phyloP scores from a whole-genome alignment of 768 basidiomycete species.

The Rhodocollybia butyracea region DNA sequence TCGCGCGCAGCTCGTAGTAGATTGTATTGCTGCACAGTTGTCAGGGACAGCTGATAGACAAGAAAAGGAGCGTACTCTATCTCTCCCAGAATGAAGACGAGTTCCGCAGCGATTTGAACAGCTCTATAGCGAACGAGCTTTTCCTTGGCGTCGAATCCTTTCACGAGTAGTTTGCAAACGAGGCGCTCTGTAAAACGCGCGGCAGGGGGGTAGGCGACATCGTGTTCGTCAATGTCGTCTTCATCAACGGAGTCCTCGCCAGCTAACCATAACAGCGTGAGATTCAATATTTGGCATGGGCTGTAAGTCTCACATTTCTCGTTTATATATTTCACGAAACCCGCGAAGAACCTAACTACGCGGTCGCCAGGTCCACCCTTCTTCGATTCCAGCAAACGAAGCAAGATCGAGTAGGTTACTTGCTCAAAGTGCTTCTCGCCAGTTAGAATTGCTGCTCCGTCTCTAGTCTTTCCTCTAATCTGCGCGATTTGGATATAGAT shows the following conservation, averaged over 20 bases:
- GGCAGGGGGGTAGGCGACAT: constrained; percentile 60
- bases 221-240: constrained; percentile 39
- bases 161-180: constrained; percentile 65
- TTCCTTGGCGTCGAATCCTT: constrained; percentile 83
- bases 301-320: constrained; percentile 57
- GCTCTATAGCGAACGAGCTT: constrained; percentile 83
- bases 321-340: constrained; percentile 72
- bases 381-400: constrained; percentile 72
- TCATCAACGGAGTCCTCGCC: constrained; percentile 34
- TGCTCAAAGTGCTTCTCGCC: constrained; percentile 82
- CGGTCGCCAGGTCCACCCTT: constrained; percentile 74
- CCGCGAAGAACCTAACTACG: constrained; percentile 77
- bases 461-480: constrained; percentile 44
- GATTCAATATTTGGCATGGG: neutral
- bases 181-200: constrained; percentile 66
- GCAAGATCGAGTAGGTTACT: constrained; percentile 55
- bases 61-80: constrained; percentile 63
- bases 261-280: constrained; percentile 24
- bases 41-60: constrained; percentile 4
- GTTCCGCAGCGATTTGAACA: constrained; percentile 71
- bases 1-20: constrained; percentile 56
- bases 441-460: constrained; percentile 49
- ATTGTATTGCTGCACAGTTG: constrained; percentile 61
- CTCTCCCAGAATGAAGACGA: constrained; percentile 77
- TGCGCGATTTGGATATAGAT: constrained; percentile 64